Evolutionary conservation across 306 rosid genomes (phyloP), one percentile per base, ranked within the genome.

Genomic region (Vicia sativa): DNA sequence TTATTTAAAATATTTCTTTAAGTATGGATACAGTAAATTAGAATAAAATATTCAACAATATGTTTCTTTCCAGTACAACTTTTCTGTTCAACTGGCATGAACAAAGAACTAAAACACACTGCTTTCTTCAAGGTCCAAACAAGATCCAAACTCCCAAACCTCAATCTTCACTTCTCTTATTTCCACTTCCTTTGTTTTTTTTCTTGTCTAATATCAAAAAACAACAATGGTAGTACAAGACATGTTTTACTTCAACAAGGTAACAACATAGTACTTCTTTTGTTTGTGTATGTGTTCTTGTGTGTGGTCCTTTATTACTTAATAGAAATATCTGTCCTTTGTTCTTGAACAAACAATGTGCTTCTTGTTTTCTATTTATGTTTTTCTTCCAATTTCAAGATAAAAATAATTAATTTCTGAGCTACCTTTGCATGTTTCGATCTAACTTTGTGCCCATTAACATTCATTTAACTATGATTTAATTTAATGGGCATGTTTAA

Each of bases 191-290:
- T 46, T 42, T 42, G 15, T 42, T 12, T 46, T 46, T 46, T 46
- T 19, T 14, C 53, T 25, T 25, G 28, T 25, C 28, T 25, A 25
- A 3, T n/a, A 25, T 25, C 3, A 25, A 14, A 14, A 4, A 52
- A 52, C 61, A 28, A 55, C 38, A 55, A 55, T 55, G 61, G 61
- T 55, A 12, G 61, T 55, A 6, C 11, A 55, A 55, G 38, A 55
- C 38, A 25, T 55, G 61, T 55, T 55, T 55, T 55, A 55, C 37
- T 55, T 55, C 38, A 55, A 55, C 61, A 55, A 55, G 61, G 61
- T 55, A 55, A 9, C 10, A 16, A 25, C 4, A 12, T 25, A 5
- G 60, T 54, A 23, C 59, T 53, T 4, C 10, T 48, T 48, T 1
- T 45, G 8, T 45, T 14, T 45, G 8, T 52, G n/a, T 50, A 1